These are phyloP conservation scores for Chiua virens DNA, from an alignment of 768 basidiomycete genomes.

Conservation along the genomic window DNA sequence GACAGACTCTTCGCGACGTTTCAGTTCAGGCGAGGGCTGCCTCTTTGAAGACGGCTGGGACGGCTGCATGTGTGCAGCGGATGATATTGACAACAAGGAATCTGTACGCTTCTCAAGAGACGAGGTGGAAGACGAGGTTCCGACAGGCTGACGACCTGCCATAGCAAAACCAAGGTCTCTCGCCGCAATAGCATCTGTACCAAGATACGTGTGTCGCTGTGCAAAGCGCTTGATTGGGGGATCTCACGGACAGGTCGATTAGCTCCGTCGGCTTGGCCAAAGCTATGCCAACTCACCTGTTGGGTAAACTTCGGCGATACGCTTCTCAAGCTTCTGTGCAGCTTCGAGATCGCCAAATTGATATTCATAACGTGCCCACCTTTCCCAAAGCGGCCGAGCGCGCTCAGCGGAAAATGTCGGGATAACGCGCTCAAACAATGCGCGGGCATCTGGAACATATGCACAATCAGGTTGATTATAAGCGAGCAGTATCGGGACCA, in stretches of 20 bases:
- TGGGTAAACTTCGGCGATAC: conserved; percentile 86
- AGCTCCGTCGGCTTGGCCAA: background rate
- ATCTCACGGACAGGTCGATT: conserved; percentile 47
- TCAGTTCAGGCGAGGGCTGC: conserved; percentile 35
- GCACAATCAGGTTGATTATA: conserved; percentile 3
- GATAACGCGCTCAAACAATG: conserved; percentile 90
- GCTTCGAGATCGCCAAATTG: conserved; percentile 91
- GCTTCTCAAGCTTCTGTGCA: conserved; percentile 83
- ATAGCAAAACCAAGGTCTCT: conserved; percentile 84
- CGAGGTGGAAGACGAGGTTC: conserved; percentile 16
- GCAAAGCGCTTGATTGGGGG: conserved; percentile 90
- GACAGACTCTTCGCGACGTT: conserved; percentile 43
- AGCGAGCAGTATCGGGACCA: conserved; percentile 7
- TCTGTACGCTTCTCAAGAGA: conserved; percentile 37
- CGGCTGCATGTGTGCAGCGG: conserved; percentile 27
- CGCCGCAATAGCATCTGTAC: conserved; percentile 84
- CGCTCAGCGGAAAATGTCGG: conserved; percentile 72
- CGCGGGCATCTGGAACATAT: conserved; percentile 75
- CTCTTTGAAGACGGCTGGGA: conserved; percentile 27
- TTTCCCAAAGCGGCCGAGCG: conserved; percentile 89
- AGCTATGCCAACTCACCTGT: conserved; percentile 53
- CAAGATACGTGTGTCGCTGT: conserved; percentile 69
- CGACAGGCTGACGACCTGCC: conserved; percentile 32
- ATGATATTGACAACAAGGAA: conserved; percentile 34
- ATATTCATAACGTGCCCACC: conserved; percentile 95